phyloP scores from a whole-genome alignment of 495 filamentous ascomycete species.

The Cudoniella acicularis region DNA sequence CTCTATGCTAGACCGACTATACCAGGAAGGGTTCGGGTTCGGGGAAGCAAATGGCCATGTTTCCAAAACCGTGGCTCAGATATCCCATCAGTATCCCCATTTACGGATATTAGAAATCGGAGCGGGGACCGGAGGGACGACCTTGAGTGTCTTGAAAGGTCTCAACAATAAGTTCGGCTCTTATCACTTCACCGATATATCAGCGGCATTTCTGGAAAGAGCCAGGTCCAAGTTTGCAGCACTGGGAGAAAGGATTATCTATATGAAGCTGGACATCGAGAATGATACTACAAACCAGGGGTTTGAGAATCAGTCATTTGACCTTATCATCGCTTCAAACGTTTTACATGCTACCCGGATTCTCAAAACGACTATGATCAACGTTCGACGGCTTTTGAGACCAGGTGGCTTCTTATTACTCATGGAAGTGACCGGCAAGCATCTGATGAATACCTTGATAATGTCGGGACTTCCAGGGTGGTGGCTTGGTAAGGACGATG shows the following conservation, averaged over 20 bases:
- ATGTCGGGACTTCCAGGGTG: too few relatives aligned
- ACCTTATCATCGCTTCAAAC: conserved; percentile 15
- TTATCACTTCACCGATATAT: not conserved
- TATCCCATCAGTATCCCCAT: not conserved
- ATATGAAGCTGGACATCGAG: not conserved
- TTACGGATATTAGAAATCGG: not conserved
- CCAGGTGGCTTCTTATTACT: not conserved
- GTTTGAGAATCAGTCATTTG: not conserved
- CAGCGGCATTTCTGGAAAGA: not conserved
- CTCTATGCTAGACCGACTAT: too few relatives aligned
- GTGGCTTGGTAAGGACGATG: too few relatives aligned
- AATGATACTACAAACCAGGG: not conserved
- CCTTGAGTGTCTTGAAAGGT: not conserved
- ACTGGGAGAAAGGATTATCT: not conserved
- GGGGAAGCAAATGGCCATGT: not conserved
- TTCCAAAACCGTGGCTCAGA: not conserved
- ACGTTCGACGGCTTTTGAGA: conserved; percentile 33
- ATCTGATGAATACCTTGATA: too few relatives aligned
- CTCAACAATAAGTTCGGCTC: not conserved
- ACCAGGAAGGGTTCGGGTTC: not conserved
- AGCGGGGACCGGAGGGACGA: not conserved
- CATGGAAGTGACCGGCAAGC: not conserved
- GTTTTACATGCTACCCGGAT: conserved; percentile 8
- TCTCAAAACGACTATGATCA: conserved; percentile 44
- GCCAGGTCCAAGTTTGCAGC: not conserved